phyloP scores from a whole-genome alignment of 371 early-diverging fungal genomes.

The Sanchytrium tribonematis region DNA sequence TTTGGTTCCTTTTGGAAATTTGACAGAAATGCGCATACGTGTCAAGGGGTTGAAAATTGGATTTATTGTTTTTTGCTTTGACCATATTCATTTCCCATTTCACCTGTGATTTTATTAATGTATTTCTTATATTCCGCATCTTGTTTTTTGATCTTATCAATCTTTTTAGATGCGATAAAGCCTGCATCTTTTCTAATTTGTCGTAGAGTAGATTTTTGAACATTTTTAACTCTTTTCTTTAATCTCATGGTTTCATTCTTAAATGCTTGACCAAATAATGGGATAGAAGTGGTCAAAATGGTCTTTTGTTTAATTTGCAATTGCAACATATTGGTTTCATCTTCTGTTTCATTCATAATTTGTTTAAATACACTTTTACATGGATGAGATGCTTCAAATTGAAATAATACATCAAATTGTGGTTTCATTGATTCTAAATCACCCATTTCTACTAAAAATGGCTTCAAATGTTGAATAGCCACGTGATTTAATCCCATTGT shows the following conservation, averaged over 20 bases:
- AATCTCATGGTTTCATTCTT: conserved; percentile 32
- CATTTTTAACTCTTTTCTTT: conserved; percentile 46
- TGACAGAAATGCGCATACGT: conserved; percentile 3
- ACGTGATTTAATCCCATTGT: background rate
- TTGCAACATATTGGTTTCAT: background rate
- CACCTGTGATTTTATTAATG: conserved; percentile 54
- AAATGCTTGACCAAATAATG: background rate
- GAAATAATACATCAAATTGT: background rate
- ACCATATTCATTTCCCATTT: conserved; percentile 14
- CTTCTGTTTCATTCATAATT: background rate
- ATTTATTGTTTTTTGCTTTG: background rate
- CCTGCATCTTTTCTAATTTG: conserved; percentile 73
- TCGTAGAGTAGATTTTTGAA: conserved; percentile 66
- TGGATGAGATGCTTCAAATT: background rate
- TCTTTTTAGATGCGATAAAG: conserved; percentile 46
- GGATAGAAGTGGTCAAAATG: background rate
- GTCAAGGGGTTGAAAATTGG: no score
- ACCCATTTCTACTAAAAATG: no score
- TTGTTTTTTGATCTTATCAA: conserved; percentile 35
- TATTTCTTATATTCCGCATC: conserved; percentile 52
- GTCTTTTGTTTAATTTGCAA: background rate
- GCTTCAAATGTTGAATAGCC: background rate
- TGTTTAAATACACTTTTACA: background rate
- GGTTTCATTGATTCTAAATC: no score
- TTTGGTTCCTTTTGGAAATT: conserved; percentile 55